Percentiles rank a stretch among this genome's conserved stretches.
These are phyloP conservation scores for Fraxinus angustifolia DNA, from an alignment of 305 asterid species.

Conservation along the genomic window DNA sequence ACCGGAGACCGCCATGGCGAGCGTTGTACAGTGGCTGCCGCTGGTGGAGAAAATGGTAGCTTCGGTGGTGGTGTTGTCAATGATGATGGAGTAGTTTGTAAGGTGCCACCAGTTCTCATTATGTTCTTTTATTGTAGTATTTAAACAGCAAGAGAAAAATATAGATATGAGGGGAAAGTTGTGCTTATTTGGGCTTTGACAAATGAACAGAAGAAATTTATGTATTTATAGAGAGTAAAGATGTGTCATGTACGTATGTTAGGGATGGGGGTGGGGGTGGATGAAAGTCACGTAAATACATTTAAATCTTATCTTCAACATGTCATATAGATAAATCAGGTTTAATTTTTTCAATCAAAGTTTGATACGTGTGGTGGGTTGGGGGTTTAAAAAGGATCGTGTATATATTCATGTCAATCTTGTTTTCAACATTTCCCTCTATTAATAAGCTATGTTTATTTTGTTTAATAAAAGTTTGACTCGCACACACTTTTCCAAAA, in stretches of 20 bases:
- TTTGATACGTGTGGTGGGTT: neutral
- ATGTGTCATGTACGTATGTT: neutral
- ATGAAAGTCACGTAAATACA: neutral
- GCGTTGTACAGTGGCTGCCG: constrained; percentile 38
- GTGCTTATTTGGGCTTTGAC: constrained; percentile 19
- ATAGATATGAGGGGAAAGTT: constrained; percentile 15
- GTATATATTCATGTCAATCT: neutral
- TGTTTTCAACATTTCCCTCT: neutral
- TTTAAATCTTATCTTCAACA: too few relatives aligned
- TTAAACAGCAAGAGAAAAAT: neutral
- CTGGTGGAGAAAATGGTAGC: constrained; percentile 29
- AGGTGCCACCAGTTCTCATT: constrained; percentile 44
- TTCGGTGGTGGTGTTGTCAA: constrained; percentile 22
- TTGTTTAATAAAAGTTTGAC: too few relatives aligned
- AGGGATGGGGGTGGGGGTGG: neutral
- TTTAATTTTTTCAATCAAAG: neutral
- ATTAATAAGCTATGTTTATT: neutral
- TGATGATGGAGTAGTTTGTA: constrained; percentile 20
- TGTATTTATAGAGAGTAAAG: constrained; percentile 29
- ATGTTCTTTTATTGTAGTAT: neutral
- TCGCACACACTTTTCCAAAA: neutral
- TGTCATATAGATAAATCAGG: neutral
- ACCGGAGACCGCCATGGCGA: constrained; percentile 73
- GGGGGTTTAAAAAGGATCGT: too few relatives aligned
- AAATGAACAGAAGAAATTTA: constrained; percentile 14